These are phyloP conservation scores for Pistacia integerrima DNA, from an alignment of 345 rosid genomes.

Conservation along the genomic window DNA sequence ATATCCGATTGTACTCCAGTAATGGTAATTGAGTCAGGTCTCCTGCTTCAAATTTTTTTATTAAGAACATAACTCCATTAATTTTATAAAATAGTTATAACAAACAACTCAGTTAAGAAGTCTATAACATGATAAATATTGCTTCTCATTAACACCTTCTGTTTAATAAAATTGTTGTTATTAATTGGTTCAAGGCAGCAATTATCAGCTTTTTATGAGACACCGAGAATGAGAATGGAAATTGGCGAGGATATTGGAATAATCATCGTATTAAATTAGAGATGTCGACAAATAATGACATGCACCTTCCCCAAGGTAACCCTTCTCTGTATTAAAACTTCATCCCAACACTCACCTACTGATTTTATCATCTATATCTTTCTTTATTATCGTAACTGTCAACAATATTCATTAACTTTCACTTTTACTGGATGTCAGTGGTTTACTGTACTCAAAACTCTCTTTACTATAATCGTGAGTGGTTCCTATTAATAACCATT, in stretches of 20 bases:
- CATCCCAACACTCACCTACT: too few species aligned
- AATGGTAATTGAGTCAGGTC: constrained; percentile 16
- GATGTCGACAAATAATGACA: constrained; percentile 18
- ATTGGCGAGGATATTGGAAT: constrained; percentile 21
- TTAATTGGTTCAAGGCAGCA: constrained; percentile 37
- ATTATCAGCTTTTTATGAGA: constrained; percentile 31
- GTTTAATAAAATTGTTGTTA: neutral
- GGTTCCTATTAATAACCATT: too few species aligned
- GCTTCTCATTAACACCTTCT: too few species aligned
- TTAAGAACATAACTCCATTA: too few species aligned
- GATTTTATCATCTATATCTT: too few species aligned
- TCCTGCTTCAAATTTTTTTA: too few species aligned
- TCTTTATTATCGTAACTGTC: too few species aligned
- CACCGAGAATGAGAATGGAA: constrained; percentile 36
- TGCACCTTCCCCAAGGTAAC: neutral
- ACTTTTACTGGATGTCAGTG: too few species aligned
- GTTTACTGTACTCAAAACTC: too few species aligned
- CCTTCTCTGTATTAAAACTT: neutral
- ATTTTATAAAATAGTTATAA: too few species aligned
- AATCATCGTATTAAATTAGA: constrained; percentile 27
- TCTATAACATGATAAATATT: constrained; percentile 12
- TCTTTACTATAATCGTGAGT: too few species aligned
- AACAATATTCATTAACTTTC: too few species aligned
- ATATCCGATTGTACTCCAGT: constrained; percentile 9
- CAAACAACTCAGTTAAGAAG: constrained; percentile 1